A percentile compares a stretch with the other conserved stretches of the same genome.
Evolutionary conservation across 2,329 filamentous ascomycete genomes (phyloP).

Genomic region (Raffaelea ambrosiae): DNA sequence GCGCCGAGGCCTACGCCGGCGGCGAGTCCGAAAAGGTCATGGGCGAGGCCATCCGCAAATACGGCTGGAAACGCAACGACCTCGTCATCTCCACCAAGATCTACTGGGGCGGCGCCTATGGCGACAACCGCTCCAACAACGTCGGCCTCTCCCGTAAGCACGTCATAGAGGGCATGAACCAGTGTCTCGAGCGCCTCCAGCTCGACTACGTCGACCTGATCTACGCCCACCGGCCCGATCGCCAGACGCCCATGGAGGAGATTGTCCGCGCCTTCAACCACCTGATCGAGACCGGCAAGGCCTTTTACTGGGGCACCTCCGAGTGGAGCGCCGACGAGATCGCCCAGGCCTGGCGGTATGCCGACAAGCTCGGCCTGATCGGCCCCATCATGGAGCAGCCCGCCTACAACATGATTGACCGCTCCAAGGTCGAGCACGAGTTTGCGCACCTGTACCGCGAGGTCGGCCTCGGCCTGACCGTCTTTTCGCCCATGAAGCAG

Average conservation of each 20-base stretch:
- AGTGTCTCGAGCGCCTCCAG: constrained; percentile 46
- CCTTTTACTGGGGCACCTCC: constrained; percentile 65
- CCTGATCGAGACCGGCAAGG: constrained; percentile 58
- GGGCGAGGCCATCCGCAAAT: constrained; percentile 43
- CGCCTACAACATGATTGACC: constrained; percentile 55
- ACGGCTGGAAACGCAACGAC: constrained; percentile 44
- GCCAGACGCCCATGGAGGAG: constrained; percentile 62
- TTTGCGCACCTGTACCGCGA: constrained; percentile 49
- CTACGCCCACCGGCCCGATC: constrained; percentile 62
- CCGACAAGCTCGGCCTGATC: constrained; percentile 52
- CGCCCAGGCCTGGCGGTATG: constrained; percentile 50
- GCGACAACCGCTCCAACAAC: constrained; percentile 51
- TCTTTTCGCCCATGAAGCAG: constrained; percentile 44
- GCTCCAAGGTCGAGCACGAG: constrained; percentile 46
- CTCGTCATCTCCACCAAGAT: constrained; percentile 48
- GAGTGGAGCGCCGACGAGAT: constrained; percentile 66
- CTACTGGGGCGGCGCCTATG: constrained; percentile 56
- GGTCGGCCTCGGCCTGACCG: constrained; percentile 44
- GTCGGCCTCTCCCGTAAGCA: constrained; percentile 52
- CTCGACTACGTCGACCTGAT: constrained; percentile 59
- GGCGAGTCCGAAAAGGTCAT: constrained; percentile 43
- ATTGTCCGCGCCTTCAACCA: constrained; percentile 63
- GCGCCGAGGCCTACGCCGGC: constrained; percentile 45
- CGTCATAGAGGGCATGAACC: constrained; percentile 50
- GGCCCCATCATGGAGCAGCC: constrained; percentile 60